Evolutionary conservation across 345 rosid species (phyloP).

Genomic region (Bruguiera parviflora): DNA sequence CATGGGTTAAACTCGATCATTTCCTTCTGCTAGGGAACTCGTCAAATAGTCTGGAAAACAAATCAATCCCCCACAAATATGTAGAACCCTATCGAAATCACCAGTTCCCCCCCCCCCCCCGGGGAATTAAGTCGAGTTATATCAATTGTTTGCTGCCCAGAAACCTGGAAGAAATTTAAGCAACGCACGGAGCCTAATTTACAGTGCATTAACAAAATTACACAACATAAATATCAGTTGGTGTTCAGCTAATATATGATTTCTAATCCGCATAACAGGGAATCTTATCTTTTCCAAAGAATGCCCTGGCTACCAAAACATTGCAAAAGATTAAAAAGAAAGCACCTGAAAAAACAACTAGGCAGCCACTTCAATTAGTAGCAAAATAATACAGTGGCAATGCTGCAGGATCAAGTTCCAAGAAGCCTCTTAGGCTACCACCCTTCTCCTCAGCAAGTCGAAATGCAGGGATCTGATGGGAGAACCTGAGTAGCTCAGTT

Average conservation of each 20-base stretch:
- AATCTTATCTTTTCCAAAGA: no score
- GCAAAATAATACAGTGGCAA: conserved; percentile 36
- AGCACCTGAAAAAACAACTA: background rate
- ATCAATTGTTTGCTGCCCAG: no score
- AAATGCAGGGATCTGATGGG: conserved; percentile 56
- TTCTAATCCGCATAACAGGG: no score
- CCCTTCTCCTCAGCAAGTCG: conserved; percentile 41
- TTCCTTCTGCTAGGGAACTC: conserved; percentile 22
- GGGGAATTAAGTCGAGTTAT: no score
- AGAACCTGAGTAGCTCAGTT: conserved; percentile 44
- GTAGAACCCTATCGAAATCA: background rate
- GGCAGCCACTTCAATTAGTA: conserved; percentile 13
- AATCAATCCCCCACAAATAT: background rate
- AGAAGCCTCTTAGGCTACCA: conserved; percentile 51
- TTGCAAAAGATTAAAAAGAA: no score
- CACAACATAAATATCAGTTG: background rate
- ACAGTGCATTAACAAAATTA: conserved; percentile 2
- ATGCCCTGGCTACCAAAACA: no score
- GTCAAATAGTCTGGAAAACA: conserved; percentile 6
- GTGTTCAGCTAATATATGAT: no score
- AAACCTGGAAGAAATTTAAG: no score
- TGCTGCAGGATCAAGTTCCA: conserved; percentile 62
- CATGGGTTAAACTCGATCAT: conserved; percentile 3
- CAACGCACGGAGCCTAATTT: background rate
- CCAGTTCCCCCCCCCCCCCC: no score